These are phyloP conservation scores for Fraxinus floribunda DNA, from an alignment of 305 asterid species.

Conservation along the genomic window DNA sequence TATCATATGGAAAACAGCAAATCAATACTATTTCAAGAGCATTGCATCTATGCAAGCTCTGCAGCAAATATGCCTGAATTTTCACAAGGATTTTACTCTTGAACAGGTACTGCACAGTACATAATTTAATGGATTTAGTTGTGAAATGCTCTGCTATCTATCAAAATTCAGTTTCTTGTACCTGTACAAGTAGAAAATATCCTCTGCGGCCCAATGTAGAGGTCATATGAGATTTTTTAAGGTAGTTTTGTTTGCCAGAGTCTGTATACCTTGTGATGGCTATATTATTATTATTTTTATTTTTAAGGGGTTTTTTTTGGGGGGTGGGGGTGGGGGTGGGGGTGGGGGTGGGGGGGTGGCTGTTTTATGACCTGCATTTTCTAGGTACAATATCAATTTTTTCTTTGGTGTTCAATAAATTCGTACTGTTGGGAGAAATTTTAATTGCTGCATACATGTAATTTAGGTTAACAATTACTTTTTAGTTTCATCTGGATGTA, in stretches of 20 bases:
- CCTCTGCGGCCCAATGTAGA: background rate
- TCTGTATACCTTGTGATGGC: background rate
- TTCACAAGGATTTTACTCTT: slow-evolving; percentile 78
- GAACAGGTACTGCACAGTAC: slow-evolving; percentile 54
- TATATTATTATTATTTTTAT: background rate
- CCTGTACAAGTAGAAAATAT: background rate
- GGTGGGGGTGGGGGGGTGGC: too few relatives aligned
- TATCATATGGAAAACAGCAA: slow-evolving; percentile 61
- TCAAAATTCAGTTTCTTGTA: background rate
- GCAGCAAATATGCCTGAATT: slow-evolving; percentile 61
- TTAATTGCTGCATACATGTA: background rate
- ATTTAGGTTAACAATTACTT: background rate
- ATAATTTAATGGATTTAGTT: background rate
- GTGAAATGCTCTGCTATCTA: slow-evolving; percentile 4
- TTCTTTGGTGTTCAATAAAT: background rate
- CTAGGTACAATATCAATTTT: background rate
- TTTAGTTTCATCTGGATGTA: background rate
- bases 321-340: background rate
- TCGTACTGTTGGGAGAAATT: background rate
- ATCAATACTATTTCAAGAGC: slow-evolving; percentile 82
- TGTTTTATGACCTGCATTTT: background rate
- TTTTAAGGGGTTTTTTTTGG: background rate
- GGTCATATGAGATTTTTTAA: background rate
- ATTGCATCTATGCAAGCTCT: slow-evolving; percentile 59
- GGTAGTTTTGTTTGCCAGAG: background rate